Percentiles rank a stretch among this genome's conserved stretches.
These are phyloP conservation scores for Yamadazyma tumulicola DNA, from an alignment of 805 yeast species.

Conservation along the genomic window DNA sequence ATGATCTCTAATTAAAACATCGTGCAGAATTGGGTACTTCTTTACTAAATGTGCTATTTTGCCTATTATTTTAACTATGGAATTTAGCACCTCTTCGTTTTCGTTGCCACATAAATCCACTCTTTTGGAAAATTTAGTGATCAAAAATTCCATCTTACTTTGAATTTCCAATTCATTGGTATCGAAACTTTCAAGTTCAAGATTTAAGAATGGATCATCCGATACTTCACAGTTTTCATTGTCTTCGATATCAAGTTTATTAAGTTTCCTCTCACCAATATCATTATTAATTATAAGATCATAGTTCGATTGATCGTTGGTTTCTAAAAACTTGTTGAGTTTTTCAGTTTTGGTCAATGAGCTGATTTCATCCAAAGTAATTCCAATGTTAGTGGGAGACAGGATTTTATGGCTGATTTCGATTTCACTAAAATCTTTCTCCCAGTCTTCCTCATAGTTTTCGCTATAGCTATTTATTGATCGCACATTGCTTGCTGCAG, in stretches of 20 bases:
- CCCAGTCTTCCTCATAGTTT: slow-evolving; percentile 34
- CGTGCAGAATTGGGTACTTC: slow-evolving; percentile 39
- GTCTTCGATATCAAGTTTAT: slow-evolving; percentile 27
- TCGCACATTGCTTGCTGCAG: slow-evolving; percentile 9
- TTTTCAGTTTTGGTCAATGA: slow-evolving; percentile 23
- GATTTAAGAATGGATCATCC: slow-evolving; percentile 34
- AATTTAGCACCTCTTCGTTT: slow-evolving; percentile 25
- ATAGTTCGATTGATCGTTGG: slow-evolving; percentile 5
- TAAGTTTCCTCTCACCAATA: slow-evolving; percentile 1
- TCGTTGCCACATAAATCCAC: slow-evolving; percentile 28
- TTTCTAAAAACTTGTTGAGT: slow-evolving; percentile 29
- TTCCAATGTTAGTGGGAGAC: slow-evolving; percentile 3
- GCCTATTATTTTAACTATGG: slow-evolving; percentile 34
- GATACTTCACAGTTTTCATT: slow-evolving; percentile 4
- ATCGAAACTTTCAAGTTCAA: slow-evolving; percentile 37
- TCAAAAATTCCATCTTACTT: slow-evolving; percentile 35
- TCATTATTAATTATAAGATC: background rate
- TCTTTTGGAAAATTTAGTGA: slow-evolving; percentile 28
- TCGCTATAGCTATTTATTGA: slow-evolving; percentile 27
- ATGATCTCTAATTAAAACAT: slow-evolving; percentile 38
- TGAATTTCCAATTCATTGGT: slow-evolving; percentile 41
- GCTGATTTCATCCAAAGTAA: slow-evolving; percentile 5
- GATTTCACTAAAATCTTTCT: slow-evolving; percentile 25
- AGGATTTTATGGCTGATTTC: slow-evolving; percentile 2
- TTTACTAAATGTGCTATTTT: slow-evolving; percentile 35